phyloP scores from a whole-genome alignment of 2,329 filamentous ascomycete genomes.

The Pyrenophora graminea region DNA sequence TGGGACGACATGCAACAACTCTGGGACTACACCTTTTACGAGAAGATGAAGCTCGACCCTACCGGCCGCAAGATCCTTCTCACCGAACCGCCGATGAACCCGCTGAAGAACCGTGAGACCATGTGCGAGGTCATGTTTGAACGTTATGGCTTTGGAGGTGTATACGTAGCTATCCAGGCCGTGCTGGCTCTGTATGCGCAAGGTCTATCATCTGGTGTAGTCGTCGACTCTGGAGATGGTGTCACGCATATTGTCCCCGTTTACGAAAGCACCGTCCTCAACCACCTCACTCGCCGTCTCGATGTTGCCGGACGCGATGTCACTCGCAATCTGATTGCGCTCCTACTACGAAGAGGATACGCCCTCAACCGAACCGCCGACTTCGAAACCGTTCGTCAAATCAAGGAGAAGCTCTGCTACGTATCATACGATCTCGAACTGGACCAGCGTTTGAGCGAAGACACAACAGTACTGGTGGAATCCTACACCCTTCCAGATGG shows the following conservation, averaged over 20 bases:
- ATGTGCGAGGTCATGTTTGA: constrained; percentile 99
- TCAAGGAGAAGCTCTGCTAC: constrained; percentile 99
- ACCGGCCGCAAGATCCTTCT: constrained; percentile 94
- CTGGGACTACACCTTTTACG: constrained; percentile 98
- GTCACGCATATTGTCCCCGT: constrained; percentile 99
- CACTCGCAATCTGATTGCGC: constrained; percentile 95
- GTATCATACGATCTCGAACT: constrained; percentile 97
- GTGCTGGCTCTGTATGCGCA: constrained; percentile 96
- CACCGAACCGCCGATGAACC: constrained; percentile 97
- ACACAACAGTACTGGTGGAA: constrained; percentile 95
- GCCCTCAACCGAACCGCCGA: constrained; percentile 97
- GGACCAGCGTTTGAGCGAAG: constrained; percentile 93
- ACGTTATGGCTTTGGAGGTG: constrained; percentile 90
- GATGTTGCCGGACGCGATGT: constrained; percentile 97
- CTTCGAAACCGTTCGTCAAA: constrained; percentile 96
- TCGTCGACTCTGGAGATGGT: constrained; percentile 96
- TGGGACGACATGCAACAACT: constrained; percentile 99
- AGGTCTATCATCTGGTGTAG: constrained; percentile 82
- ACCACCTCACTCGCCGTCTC: constrained; percentile 90
- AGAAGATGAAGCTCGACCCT: constrained; percentile 94
- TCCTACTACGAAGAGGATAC: constrained; percentile 91
- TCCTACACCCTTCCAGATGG: constrained; percentile 97
- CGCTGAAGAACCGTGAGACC: constrained; percentile 91
- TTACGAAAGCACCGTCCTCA: constrained; percentile 96
- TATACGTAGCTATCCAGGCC: constrained; percentile 97